Evolutionary conservation across 345 rosid species (phyloP).

Genomic region (Theobroma cacao): DNA sequence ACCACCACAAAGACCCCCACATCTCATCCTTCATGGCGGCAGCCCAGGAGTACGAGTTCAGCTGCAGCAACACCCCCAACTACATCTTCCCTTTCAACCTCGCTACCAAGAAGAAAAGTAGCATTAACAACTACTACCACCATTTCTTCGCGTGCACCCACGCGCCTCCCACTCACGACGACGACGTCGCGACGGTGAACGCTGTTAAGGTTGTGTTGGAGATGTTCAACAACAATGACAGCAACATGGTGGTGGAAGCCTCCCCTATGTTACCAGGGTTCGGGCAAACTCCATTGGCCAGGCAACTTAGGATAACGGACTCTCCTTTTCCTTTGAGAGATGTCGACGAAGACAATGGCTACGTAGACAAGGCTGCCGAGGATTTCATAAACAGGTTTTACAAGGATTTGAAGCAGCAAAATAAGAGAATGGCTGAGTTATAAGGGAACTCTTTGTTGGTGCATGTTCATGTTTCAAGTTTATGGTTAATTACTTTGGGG

Average conservation of each 20-base stretch:
- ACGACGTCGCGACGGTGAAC: constrained; percentile 33
- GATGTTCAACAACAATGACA: constrained; percentile 43
- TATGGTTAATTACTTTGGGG: background rate
- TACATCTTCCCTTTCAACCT: constrained; percentile 46
- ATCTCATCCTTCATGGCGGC: constrained; percentile 5
- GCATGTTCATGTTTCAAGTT: background rate
- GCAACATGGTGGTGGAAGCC: constrained; percentile 34
- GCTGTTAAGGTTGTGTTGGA: constrained; percentile 57
- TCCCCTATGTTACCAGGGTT: constrained; percentile 82
- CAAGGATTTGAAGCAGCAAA: constrained; percentile 59
- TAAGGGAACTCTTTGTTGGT: background rate
- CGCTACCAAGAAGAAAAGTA: constrained; percentile 36
- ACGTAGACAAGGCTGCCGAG: constrained; percentile 71
- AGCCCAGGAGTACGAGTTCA: constrained; percentile 74
- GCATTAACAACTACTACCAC: constrained; percentile 22
- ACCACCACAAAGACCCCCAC: constrained; percentile 6
- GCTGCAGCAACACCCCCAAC: constrained; percentile 87
- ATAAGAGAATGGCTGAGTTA: constrained; percentile 20
- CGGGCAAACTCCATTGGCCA: constrained; percentile 72
- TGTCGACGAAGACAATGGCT: constrained; percentile 44
- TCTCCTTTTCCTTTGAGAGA: constrained; percentile 78
- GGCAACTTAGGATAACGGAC: constrained; percentile 89
- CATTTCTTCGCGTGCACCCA: constrained; percentile 59
- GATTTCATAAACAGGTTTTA: constrained; percentile 87
- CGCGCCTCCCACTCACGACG: constrained; percentile 58